Evolutionary conservation across 192 early-diverging fungal genomes (phyloP), one percentile per base, ranked within the genome.

Genomic region (Lunasporangiospora selenospora): DNA sequence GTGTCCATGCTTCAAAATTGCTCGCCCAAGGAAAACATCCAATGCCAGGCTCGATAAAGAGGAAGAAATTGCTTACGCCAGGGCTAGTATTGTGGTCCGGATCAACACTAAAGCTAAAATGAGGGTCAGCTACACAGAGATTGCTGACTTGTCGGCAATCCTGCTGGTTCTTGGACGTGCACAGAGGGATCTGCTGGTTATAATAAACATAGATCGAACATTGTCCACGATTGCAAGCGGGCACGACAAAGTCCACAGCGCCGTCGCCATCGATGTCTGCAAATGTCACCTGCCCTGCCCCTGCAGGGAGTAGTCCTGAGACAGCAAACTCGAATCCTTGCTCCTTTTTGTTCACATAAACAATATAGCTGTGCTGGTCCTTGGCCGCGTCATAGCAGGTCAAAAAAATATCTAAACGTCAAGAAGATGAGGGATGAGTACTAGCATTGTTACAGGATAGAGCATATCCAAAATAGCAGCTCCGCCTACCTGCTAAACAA

Each of bases 191-290:
- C 69, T 94, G 94, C 53, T 85, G 70, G 66, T 96, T 95, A 70
- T 94, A 91, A 6, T 87, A 75, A 13, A 94, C 58, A 71, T 95
- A 87, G 31, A 98, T 86, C 62, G 80, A 69, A 54, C 92, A 88
- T 19, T 50, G 61, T 18, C 47, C 41, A 2, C 64, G 58, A 31
- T 71, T 31, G 67, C 92, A 88, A 0, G 89, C 82, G 9, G 89
- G 84, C 31, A 95, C 88, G 4, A 97, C 80, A 58, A 94, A 82
- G 67, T 97, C 95, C 29, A 94, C 76, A 13, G 92, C 87, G 24
- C 95, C 95, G 78, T 94, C 92, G n/a, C 87, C 92, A 80, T 95
- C 92, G 58, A 98, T 91, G 58, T 98, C 96, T 19, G 92, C 92
- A 82, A 98, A 96, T 3, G 90, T 83, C 30, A 98, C 81, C 27